Base-by-base conservation (phyloP, 805 yeast genomes). In the Phaffomyces opuntiae region DNA sequence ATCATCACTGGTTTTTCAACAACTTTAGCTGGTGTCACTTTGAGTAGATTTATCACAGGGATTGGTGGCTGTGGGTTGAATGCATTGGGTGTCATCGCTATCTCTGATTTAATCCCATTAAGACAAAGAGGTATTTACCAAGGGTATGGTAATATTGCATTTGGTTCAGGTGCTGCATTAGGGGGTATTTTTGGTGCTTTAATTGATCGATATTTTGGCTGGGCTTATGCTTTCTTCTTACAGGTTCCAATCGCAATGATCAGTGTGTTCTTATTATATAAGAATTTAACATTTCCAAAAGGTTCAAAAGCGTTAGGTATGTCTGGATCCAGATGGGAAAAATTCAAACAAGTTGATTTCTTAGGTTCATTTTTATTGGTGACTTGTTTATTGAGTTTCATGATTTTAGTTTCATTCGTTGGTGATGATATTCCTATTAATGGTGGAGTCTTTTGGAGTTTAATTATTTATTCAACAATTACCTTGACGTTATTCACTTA, bases 31-130 rank as follows among this genome's bases (percentile, higher is more conserved):
- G 53, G 54, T 0, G 53, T 77, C 56, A 56, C 74, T 51, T 44
- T 74, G n/a, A 83, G 83, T 4, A 67, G 86, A 53, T 76, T 84
- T 53, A 68, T 87, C 41, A 78, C 91, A 7, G 96, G 96, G 7
- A 73, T 83, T 44, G 96, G 95, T 13, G 95, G 95, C n/a, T 90
- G 95, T 9, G 96, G 96, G 0, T 71, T 87, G 57, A 77, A 83
- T 32, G 69, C 88, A 0, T 63, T 87, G 46, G 75, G 84, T 13
- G 81, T 91, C 2, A 83, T 87, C 51, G 74, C 89, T 2, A 72
- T 81, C 56, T 76, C 84, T 17, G 96, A 87, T 61, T 62, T 86
- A 43, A 78, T 87, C n/a, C 83, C 93, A 2, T 72, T 84, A 49
- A 69, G 91, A 47, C 76, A 82, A 44, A 70, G 96, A 47, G 95